Percentiles rank a stretch among this genome's conserved stretches.
These are phyloP conservation scores for Melastoma malabathricum DNA, from an alignment of 345 rosid species.

Conservation along the genomic window DNA sequence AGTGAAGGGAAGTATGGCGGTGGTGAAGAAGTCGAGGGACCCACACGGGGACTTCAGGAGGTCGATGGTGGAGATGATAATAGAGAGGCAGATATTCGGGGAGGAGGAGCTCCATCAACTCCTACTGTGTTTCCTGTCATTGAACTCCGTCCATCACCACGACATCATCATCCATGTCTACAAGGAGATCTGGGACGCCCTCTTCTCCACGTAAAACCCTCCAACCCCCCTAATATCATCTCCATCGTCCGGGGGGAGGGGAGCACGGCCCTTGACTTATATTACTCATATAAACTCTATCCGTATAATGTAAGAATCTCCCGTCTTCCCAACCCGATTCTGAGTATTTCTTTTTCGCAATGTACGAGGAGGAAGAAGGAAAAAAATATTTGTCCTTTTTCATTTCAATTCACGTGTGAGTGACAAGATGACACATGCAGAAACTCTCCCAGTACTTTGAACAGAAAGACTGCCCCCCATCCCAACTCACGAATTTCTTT, in stretches of 20 bases:
- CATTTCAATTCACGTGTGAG: background rate
- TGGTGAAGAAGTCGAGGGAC: conserved; percentile 27
- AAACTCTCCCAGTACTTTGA: too few species aligned
- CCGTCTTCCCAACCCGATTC: too few species aligned
- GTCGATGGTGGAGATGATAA: conserved; percentile 33
- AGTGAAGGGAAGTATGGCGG: conserved; percentile 48
- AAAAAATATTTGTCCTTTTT: background rate
- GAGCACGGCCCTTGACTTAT: too few species aligned
- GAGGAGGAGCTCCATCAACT: conserved; percentile 19
- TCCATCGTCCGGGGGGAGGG: too few species aligned
- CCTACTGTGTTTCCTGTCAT: conserved; percentile 20
- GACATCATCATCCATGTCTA: conserved; percentile 16
- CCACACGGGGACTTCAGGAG: conserved; percentile 22
- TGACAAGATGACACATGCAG: too few species aligned
- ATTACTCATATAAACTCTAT: too few species aligned
- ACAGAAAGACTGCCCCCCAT: too few species aligned
- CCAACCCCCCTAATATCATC: too few species aligned
- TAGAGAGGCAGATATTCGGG: conserved; percentile 21
- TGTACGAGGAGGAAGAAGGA: background rate
- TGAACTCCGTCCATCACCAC: conserved; percentile 21
- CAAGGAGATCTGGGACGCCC: conserved; percentile 18
- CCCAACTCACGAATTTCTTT: too few species aligned
- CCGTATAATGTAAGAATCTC: too few species aligned
- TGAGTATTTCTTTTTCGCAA: too few species aligned
- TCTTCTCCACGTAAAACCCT: conserved; percentile 7